Evolutionary conservation across 139 green algal species (phyloP).

Genomic region (Edaphochlamys debaryana): DNA sequence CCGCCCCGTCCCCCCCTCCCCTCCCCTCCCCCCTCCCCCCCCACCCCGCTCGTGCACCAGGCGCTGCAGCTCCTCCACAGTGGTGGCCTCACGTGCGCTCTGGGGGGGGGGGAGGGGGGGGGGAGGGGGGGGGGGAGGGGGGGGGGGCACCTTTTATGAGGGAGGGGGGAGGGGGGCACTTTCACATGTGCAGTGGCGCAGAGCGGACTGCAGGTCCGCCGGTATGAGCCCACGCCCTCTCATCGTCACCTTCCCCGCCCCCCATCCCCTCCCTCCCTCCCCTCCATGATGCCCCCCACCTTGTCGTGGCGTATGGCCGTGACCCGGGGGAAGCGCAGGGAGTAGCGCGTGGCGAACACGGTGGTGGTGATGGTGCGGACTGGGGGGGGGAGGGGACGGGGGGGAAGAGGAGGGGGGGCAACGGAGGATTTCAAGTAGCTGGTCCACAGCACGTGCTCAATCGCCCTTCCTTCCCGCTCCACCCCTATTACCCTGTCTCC

Average conservation of each 20-base stretch:
- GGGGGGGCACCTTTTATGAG: too few species aligned
- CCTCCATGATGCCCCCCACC: background rate
- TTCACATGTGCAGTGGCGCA: too few species aligned
- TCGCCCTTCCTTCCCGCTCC: too few species aligned
- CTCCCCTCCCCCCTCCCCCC: background rate
- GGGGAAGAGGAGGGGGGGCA: background rate
- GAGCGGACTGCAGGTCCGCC: too few species aligned
- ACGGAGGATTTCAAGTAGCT: background rate
- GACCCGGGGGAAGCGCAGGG: slow-evolving; percentile 78
- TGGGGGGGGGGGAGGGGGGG: background rate
- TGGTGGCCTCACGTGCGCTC: background rate
- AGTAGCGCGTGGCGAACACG: slow-evolving; percentile 63
- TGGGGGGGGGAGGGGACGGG: slow-evolving; percentile 66
- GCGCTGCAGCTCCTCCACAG: slow-evolving; percentile 5
- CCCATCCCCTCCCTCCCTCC: too few species aligned
- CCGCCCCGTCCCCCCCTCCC: background rate
- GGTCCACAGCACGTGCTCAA: too few species aligned
- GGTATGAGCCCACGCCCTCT: too few species aligned
- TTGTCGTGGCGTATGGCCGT: background rate
- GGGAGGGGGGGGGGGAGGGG: too few species aligned
- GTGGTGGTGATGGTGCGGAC: slow-evolving; percentile 68
- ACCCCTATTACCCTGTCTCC: too few species aligned
- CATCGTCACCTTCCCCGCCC: too few species aligned
- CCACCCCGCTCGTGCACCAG: slow-evolving; percentile 9
- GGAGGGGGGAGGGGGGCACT: too few species aligned